Conservation (phyloP, 1,139 yeast species). For the Diutina ranongensis region DNA sequence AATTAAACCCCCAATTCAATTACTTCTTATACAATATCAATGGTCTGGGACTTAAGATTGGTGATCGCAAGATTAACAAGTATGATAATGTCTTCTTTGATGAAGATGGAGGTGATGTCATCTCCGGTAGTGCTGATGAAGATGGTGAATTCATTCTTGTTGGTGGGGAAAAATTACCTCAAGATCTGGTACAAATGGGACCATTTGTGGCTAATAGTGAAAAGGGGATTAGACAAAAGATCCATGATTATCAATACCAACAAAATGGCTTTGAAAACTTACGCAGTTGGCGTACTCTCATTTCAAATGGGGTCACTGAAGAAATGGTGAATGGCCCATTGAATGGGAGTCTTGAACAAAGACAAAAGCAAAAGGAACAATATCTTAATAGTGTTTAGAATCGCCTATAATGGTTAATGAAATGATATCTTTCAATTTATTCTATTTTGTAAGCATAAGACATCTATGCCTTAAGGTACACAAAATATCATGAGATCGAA, state of each 20-base stretch:
- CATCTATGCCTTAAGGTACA: too few species aligned
- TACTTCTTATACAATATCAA: slow-evolving; percentile 59
- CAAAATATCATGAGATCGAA: too few species aligned
- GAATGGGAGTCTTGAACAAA: slow-evolving; percentile 22
- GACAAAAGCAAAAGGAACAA: slow-evolving; percentile 20
- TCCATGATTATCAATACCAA: slow-evolving; percentile 56
- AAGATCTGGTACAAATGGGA: slow-evolving; percentile 76
- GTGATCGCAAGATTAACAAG: slow-evolving; percentile 28
- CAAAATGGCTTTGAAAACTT: slow-evolving; percentile 68
- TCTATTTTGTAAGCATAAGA: too few species aligned
- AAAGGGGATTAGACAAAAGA: slow-evolving; percentile 54
- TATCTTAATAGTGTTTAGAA: too few species aligned
- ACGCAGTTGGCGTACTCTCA: slow-evolving; percentile 55
- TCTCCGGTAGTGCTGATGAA: slow-evolving; percentile 17
- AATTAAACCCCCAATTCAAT: slow-evolving; percentile 54
- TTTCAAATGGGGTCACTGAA: slow-evolving; percentile 46
- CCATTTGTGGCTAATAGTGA: slow-evolving; percentile 71
- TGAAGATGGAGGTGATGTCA: slow-evolving; percentile 46
- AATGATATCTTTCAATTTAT: too few species aligned
- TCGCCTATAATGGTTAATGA: too few species aligned
- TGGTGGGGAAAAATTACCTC: slow-evolving; percentile 71
- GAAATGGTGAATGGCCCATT: slow-evolving; percentile 32
- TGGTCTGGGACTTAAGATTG: slow-evolving; percentile 45
- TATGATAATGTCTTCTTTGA: slow-evolving; percentile 53
- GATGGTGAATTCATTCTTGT: slow-evolving; percentile 51